Conservation (phyloP, 345 rosid genomes). For the Raphanus raphanistrum region DNA sequence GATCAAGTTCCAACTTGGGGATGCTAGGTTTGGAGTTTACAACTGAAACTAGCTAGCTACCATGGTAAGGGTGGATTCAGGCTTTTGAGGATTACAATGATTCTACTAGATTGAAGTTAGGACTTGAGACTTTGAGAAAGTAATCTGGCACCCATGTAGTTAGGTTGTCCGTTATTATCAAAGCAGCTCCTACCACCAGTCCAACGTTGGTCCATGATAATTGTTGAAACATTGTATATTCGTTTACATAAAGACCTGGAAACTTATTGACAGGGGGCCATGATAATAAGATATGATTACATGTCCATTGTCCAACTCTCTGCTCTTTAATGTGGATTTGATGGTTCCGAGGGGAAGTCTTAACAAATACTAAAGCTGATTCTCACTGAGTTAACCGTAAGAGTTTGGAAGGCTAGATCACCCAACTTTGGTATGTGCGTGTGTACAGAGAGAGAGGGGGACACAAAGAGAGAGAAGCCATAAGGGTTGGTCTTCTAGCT, state of each 20-base stretch:
- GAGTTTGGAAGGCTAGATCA: conserved; percentile 24
- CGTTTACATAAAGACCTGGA: neutral
- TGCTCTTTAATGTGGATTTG: conserved; percentile 32
- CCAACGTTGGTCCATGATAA: neutral
- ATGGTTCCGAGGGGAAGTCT: conserved; percentile 35
- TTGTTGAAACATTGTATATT: too few relatives aligned
- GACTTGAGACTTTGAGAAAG: neutral
- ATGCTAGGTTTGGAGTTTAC: neutral
- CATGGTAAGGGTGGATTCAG: neutral
- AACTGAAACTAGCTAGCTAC: neutral
- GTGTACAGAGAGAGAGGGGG: neutral
- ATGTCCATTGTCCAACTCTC: conserved; percentile 16
- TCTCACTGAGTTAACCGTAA: conserved; percentile 25
- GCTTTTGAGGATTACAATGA: neutral
- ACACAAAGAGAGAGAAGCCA: conserved; percentile 2
- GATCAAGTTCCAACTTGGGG: neutral
- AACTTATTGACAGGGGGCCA: neutral
- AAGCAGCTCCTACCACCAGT: too few relatives aligned
- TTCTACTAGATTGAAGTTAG: neutral
- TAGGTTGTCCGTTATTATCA: too few relatives aligned
- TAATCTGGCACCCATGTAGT: neutral
- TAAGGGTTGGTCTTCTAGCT: conserved; percentile 23
- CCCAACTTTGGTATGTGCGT: too few relatives aligned
- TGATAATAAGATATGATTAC: neutral
- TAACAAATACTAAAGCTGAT: conserved; percentile 35